A percentile compares a stretch with the other conserved stretches of the same genome.
phyloP scores from a whole-genome alignment of 441 rosid genomes.

The Kokia cookei region DNA sequence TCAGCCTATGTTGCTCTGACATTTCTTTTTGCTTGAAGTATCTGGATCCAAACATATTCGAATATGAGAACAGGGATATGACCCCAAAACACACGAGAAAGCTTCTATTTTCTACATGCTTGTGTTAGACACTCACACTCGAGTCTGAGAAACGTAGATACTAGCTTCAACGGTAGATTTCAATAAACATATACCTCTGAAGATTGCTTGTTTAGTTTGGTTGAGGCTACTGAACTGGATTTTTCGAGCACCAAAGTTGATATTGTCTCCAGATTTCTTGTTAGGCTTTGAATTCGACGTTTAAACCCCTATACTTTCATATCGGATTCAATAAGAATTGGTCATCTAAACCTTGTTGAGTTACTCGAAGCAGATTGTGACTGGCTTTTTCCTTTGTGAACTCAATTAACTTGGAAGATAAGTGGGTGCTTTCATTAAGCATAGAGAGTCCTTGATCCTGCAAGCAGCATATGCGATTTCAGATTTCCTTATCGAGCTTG shows the following conservation, averaged over 20 bases:
- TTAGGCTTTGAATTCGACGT: slow-evolving; percentile 61
- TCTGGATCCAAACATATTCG: no score
- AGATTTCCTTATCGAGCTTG: slow-evolving; percentile 69
- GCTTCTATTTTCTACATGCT: no score
- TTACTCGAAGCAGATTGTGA: slow-evolving; percentile 43
- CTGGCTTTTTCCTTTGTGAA: slow-evolving; percentile 50
- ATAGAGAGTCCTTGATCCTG: slow-evolving; percentile 77
- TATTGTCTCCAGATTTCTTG: slow-evolving; percentile 67
- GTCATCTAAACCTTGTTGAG: slow-evolving; percentile 39
- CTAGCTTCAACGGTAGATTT: background rate
- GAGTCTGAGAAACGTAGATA: no score
- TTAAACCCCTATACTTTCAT: slow-evolving; percentile 62
- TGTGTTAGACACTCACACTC: no score
- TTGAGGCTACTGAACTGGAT: slow-evolving; percentile 30
- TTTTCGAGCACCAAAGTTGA: slow-evolving; percentile 66
- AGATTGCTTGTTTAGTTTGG: slow-evolving; percentile 33
- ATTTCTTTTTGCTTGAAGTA: no score
- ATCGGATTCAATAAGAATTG: slow-evolving; percentile 73
- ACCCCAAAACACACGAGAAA: no score
- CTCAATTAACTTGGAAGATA: slow-evolving; percentile 61
- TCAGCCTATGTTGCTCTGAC: no score
- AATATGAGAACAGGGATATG: no score
- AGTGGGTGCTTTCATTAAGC: slow-evolving; percentile 54
- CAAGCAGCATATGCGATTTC: slow-evolving; percentile 51
- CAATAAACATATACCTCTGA: slow-evolving; percentile 43